Conservation (phyloP, 352 stramenopile species). For the Phytophthora quininea region DNA sequence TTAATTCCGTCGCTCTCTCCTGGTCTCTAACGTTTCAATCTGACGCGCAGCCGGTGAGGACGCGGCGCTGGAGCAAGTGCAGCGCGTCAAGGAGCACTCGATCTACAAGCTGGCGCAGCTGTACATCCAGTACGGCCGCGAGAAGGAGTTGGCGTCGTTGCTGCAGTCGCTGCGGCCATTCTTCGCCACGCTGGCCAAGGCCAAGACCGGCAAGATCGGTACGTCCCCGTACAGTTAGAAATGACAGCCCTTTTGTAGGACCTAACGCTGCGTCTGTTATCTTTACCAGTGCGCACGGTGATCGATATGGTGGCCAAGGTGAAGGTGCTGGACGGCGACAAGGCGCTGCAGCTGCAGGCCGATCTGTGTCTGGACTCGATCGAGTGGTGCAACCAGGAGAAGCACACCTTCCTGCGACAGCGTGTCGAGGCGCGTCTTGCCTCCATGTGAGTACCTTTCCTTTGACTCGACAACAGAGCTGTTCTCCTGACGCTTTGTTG, state of each 20-base stretch:
- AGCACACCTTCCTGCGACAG: slow-evolving; percentile 98
- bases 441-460: slow-evolving; percentile 55
- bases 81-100: slow-evolving; percentile 94
- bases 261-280: neutral
- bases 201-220: slow-evolving; percentile 98
- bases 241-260: too few relatives aligned
- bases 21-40: slow-evolving; percentile 8
- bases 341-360: slow-evolving; percentile 94
- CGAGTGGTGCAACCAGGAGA: slow-evolving; percentile 93
- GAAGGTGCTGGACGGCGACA: slow-evolving; percentile 83
- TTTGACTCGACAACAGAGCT: neutral
- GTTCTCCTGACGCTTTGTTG: slow-evolving; percentile 17
- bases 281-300: slow-evolving; percentile 91
- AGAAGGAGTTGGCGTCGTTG: slow-evolving; percentile 87
- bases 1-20: slow-evolving; percentile 2
- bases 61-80: slow-evolving; percentile 69
- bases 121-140: slow-evolving; percentile 89
- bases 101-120: slow-evolving; percentile 95
- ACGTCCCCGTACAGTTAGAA: slow-evolving; percentile 10
- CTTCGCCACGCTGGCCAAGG: slow-evolving; percentile 95
- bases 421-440: slow-evolving; percentile 96
- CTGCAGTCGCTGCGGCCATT: slow-evolving; percentile 92
- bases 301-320: slow-evolving; percentile 97
- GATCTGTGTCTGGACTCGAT: slow-evolving; percentile 97
- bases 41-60: slow-evolving; percentile 54